Conservation (phyloP, 2,329 filamentous ascomycete species). For the Coleophoma crateriformis region DNA sequence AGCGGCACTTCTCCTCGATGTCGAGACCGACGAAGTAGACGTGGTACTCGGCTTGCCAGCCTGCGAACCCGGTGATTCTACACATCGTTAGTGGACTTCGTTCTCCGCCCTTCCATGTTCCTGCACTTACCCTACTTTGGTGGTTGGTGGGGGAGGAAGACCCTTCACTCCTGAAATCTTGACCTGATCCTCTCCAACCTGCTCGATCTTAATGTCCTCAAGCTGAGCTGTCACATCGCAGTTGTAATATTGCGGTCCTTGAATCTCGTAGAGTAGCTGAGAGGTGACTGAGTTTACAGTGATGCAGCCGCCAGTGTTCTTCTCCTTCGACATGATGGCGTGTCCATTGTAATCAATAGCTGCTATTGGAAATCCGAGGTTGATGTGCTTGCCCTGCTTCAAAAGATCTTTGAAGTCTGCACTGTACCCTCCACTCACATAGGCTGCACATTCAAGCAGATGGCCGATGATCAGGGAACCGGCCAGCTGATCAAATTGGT, state of each 20-base stretch:
- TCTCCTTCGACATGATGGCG: slow-evolving; percentile 37
- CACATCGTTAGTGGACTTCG: too few relatives aligned
- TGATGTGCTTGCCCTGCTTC: slow-evolving; percentile 30
- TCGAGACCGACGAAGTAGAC: slow-evolving; percentile 38
- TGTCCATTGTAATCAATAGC: slow-evolving; percentile 33
- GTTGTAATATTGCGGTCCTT: slow-evolving; percentile 51
- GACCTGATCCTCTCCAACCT: slow-evolving; percentile 41
- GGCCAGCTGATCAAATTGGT: slow-evolving; percentile 29
- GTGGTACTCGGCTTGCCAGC: slow-evolving; percentile 37
- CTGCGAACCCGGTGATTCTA: slow-evolving; percentile 32
- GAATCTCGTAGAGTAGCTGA: slow-evolving; percentile 49
- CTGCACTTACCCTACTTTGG: slow-evolving; percentile 29
- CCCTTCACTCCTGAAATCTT: slow-evolving; percentile 37
- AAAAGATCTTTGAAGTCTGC: slow-evolving; percentile 22
- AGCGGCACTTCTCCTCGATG: slow-evolving; percentile 32
- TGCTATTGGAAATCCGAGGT: slow-evolving; percentile 39
- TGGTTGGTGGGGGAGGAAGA: slow-evolving; percentile 30
- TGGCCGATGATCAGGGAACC: slow-evolving; percentile 26
- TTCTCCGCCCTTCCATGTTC: too few relatives aligned
- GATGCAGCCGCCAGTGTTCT: slow-evolving; percentile 33
- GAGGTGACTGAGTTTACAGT: slow-evolving; percentile 43
- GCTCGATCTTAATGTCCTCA: slow-evolving; percentile 43
- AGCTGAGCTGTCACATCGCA: slow-evolving; percentile 49
- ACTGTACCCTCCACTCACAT: slow-evolving; percentile 11
- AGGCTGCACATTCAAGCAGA: slow-evolving; percentile 20